These are phyloP conservation scores for Alternaria angustiovoidea DNA, from an alignment of 2,329 filamentous ascomycete genomes.

Conservation along the genomic window DNA sequence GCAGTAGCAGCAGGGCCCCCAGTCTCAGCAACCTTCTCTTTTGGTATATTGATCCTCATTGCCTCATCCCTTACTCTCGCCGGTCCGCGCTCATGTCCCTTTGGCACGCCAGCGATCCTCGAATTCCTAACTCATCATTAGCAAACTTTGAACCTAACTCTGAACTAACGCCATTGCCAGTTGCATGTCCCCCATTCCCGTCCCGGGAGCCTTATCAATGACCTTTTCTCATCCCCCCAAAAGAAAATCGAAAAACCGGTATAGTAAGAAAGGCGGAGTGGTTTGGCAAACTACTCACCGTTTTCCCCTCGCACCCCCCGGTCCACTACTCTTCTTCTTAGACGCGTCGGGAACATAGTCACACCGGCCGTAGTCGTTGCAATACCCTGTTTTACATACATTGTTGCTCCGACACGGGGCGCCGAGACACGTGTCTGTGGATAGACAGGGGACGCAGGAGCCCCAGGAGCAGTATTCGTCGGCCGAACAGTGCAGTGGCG, in stretches of 20 bases:
- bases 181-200: no score
- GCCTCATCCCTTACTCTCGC: slow-evolving; percentile 44
- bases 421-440: slow-evolving; percentile 34
- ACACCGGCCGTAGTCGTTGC: slow-evolving; percentile 39
- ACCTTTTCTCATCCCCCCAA: no score
- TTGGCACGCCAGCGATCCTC: slow-evolving; percentile 31
- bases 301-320: slow-evolving; percentile 26
- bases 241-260: no score
- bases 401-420: slow-evolving; percentile 35
- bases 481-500: slow-evolving; percentile 34
- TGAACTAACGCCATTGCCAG: no score
- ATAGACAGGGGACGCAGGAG: slow-evolving; percentile 31
- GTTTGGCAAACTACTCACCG: not conserved
- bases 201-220: no score
- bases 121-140: not conserved
- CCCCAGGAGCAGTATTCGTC: slow-evolving; percentile 43
- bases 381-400: slow-evolving; percentile 45
- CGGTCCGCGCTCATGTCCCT: slow-evolving; percentile 35
- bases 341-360: slow-evolving; percentile 29
- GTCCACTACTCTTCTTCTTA: slow-evolving; percentile 32
- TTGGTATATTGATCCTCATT: slow-evolving; percentile 37
- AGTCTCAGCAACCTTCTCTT: slow-evolving; percentile 34
- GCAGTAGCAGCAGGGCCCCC: slow-evolving; percentile 11
- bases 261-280: no score
- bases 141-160: no score